phyloP scores from a whole-genome alignment of 768 basidiomycete genomes.

The Hypholoma sublateritium region DNA sequence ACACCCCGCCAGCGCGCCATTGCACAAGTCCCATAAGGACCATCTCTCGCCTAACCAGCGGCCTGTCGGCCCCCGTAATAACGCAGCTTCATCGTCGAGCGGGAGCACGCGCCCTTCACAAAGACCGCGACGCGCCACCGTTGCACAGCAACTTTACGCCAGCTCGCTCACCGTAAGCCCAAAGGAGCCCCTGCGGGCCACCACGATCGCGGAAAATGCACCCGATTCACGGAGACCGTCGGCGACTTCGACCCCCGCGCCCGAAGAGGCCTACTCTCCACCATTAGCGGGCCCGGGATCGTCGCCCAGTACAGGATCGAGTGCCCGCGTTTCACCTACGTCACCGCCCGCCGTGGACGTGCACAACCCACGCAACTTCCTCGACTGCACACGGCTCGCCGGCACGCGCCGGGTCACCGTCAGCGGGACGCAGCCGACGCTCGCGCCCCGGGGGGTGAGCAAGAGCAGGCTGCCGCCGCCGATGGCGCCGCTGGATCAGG shows the following conservation, averaged over 20 bases:
- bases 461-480: neutral
- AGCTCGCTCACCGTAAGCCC: constrained; percentile 14
- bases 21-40: constrained; percentile 8
- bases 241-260: constrained; percentile 10
- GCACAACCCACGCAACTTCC: constrained; percentile 23
- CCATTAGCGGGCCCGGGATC: neutral
- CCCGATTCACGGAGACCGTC: constrained; percentile 2
- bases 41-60: constrained; percentile 6
- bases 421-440: constrained; percentile 16
- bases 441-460: neutral
- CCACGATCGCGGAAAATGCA: neutral
- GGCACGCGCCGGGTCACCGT: constrained; percentile 24
- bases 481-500: neutral
- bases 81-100: constrained; percentile 7
- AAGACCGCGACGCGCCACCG: constrained; percentile 19
- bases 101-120: constrained; percentile 6
- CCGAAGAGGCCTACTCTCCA: constrained; percentile 8
- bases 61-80: constrained; percentile 16
- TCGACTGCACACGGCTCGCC: constrained; percentile 23
- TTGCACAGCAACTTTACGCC: constrained; percentile 27
- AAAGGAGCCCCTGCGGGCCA: neutral
- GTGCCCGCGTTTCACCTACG: constrained; percentile 17
- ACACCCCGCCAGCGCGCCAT: constrained; percentile 13
- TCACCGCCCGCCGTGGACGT: constrained; percentile 17
- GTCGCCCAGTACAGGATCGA: constrained; percentile 3